A percentile compares a stretch with the other conserved stretches of the same genome.
These are phyloP conservation scores for Leccinum broughii DNA, from an alignment of 768 basidiomycete genomes.

Conservation along the genomic window DNA sequence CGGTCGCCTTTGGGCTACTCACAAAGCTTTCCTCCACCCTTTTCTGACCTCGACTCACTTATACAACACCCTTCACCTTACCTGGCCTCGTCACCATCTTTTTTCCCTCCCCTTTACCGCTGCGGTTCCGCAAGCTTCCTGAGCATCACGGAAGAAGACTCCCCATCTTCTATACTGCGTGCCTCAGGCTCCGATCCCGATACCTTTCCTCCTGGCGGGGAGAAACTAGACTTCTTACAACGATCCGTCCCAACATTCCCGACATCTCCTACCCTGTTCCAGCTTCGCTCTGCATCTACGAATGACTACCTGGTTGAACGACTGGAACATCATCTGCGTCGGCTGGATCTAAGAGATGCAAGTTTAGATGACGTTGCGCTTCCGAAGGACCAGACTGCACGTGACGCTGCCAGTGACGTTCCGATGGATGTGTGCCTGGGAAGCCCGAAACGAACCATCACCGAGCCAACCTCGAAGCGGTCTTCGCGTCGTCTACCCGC, in stretches of 20 bases:
- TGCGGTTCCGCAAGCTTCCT: constrained; percentile 8
- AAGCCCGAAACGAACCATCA: background rate
- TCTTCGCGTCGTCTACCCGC: background rate
- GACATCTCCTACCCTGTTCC: constrained; percentile 22
- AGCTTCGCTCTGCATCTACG: constrained; percentile 20
- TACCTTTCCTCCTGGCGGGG: background rate
- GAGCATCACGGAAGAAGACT: constrained; percentile 12
- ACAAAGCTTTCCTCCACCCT: constrained; percentile 2
- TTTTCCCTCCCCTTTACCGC: background rate
- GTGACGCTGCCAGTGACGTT: background rate
- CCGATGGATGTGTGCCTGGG: constrained; percentile 8
- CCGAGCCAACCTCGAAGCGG: background rate
- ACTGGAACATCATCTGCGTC: constrained; percentile 22
- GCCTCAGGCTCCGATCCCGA: background rate
- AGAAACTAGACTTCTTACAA: background rate
- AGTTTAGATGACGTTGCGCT: constrained; percentile 2
- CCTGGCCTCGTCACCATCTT: background rate
- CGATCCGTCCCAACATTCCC: constrained; percentile 5
- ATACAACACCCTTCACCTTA: background rate
- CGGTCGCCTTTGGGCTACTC: constrained; percentile 7
- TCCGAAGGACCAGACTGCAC: background rate
- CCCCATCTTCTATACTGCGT: constrained; percentile 18
- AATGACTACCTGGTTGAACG: constrained; percentile 22
- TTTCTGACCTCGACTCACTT: constrained; percentile 9
- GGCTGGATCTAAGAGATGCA: constrained; percentile 17